These are phyloP conservation scores for Aurinia saxatilis DNA, from an alignment of 345 rosid genomes.

Conservation along the genomic window DNA sequence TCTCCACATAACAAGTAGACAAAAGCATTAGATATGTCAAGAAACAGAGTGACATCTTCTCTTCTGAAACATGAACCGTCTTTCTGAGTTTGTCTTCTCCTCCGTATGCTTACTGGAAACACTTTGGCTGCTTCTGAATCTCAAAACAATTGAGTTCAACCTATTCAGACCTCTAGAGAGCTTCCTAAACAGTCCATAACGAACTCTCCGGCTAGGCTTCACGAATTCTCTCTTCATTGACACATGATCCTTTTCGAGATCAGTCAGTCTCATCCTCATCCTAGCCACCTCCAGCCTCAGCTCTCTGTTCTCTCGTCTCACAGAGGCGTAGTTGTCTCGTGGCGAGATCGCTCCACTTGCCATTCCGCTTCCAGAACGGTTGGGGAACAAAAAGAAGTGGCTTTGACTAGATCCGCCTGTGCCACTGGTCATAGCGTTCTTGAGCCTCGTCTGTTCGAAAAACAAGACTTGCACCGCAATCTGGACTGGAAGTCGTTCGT, in stretches of 20 bases:
- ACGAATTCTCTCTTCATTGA: conserved; percentile 88
- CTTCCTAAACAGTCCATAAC: conserved; percentile 58
- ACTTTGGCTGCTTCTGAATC: conserved; percentile 50
- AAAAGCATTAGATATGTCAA: conserved; percentile 23
- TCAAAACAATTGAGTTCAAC: conserved; percentile 60
- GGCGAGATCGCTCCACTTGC: conserved; percentile 98
- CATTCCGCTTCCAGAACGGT: conserved; percentile 77
- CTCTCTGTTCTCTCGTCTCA: conserved; percentile 94
- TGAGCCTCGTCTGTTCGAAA: conserved; percentile 44
- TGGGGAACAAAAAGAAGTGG: conserved; percentile 78
- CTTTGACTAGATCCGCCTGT: conserved; percentile 39
- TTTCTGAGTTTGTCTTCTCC: conserved; percentile 52
- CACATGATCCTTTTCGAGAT: conserved; percentile 88
- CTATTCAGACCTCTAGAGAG: conserved; percentile 68
- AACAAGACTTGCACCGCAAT: conserved; percentile 29
- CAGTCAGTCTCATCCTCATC: conserved; percentile 97
- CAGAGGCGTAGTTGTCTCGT: conserved; percentile 88
- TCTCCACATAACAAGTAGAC: not conserved
- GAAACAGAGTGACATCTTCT: conserved; percentile 90
- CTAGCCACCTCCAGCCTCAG: conserved; percentile 96
- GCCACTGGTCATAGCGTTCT: conserved; percentile 67
- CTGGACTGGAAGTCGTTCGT: conserved; percentile 30
- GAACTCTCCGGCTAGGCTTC: conserved; percentile 37
- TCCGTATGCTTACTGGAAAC: conserved; percentile 26
- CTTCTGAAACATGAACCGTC: conserved; percentile 62